Evolutionary conservation across 2,329 filamentous ascomycete species (phyloP).

Genomic region (Alternaria atra): DNA sequence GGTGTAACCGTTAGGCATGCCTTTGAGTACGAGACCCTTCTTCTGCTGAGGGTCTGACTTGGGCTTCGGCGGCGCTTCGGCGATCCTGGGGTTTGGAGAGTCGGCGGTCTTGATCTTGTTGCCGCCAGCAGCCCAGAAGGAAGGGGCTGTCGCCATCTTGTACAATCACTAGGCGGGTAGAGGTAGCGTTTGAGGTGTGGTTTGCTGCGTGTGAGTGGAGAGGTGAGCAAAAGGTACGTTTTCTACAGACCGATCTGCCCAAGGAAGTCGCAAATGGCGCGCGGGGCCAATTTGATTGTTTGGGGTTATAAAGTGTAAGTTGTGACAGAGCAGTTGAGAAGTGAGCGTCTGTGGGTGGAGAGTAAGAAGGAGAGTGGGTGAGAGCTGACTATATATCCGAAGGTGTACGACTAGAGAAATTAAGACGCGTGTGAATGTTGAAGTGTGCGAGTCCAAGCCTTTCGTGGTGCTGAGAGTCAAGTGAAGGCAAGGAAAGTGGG

Average conservation of each 20-base stretch:
- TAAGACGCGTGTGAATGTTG: background rate
- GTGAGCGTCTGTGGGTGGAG: background rate
- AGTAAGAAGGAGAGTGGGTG: background rate
- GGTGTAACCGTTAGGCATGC: slow-evolving; percentile 5
- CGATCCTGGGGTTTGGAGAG: background rate
- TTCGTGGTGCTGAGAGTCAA: background rate
- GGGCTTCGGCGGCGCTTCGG: slow-evolving; percentile 1
- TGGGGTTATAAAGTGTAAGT: background rate
- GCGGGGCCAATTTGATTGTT: background rate
- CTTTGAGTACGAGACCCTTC: slow-evolving; percentile 12
- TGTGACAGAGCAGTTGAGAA: background rate
- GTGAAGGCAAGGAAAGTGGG: slow-evolving; percentile 10
- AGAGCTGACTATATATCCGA: background rate
- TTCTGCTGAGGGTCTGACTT: slow-evolving; percentile 3
- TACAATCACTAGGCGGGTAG: background rate
- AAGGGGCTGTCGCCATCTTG: slow-evolving; percentile 2
- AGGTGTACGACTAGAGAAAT: background rate
- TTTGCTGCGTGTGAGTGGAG: background rate
- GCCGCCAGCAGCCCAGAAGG: slow-evolving; percentile 14
- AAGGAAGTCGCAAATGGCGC: background rate
- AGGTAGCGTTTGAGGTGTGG: background rate
- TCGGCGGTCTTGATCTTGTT: slow-evolving; percentile 9
- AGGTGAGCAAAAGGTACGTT: background rate
- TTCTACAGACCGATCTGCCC: background rate
- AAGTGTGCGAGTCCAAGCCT: background rate